These are phyloP conservation scores for Zelopaecilomyces penicillatus DNA, from an alignment of 2,329 filamentous ascomycete species.

Conservation along the genomic window DNA sequence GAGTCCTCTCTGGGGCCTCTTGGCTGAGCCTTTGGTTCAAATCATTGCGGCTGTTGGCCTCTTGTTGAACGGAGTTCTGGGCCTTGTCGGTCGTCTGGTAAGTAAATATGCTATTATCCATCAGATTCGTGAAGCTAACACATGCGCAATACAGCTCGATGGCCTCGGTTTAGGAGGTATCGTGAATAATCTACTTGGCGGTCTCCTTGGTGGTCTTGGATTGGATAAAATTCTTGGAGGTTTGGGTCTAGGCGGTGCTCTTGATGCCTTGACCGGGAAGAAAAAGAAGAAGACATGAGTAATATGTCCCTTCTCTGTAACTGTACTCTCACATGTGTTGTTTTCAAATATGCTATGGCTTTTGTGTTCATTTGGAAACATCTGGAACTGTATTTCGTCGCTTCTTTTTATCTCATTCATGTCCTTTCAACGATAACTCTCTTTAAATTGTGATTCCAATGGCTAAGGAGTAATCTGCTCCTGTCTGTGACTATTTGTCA, in stretches of 20 bases:
- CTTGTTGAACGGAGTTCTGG: slow-evolving; percentile 72
- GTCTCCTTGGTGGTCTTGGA: slow-evolving; percentile 65
- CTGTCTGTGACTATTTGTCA: too few species aligned
- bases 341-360: too few species aligned
- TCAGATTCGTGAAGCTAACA: not conserved
- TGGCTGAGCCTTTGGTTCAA: slow-evolving; percentile 82
- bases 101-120: slow-evolving; percentile 13
- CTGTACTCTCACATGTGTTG: too few species aligned
- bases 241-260: slow-evolving; percentile 53
- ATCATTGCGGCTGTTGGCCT: slow-evolving; percentile 85
- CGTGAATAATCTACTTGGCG: slow-evolving; percentile 48
- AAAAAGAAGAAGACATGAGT: slow-evolving; percentile 26
- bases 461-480: too few species aligned
- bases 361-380: too few species aligned
- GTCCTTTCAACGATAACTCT: too few species aligned
- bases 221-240: slow-evolving; percentile 66
- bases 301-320: not conserved
- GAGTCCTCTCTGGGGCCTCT: slow-evolving; percentile 78
- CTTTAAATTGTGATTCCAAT: too few species aligned
- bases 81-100: slow-evolving; percentile 68
- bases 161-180: slow-evolving; percentile 76
- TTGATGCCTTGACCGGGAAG: slow-evolving; percentile 36
- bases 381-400: too few species aligned
- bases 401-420: too few species aligned
- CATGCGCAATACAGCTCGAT: slow-evolving; percentile 40